Conservation (phyloP, 2,329 filamentous ascomycete species). For the Colletotrichum coccodes region DNA sequence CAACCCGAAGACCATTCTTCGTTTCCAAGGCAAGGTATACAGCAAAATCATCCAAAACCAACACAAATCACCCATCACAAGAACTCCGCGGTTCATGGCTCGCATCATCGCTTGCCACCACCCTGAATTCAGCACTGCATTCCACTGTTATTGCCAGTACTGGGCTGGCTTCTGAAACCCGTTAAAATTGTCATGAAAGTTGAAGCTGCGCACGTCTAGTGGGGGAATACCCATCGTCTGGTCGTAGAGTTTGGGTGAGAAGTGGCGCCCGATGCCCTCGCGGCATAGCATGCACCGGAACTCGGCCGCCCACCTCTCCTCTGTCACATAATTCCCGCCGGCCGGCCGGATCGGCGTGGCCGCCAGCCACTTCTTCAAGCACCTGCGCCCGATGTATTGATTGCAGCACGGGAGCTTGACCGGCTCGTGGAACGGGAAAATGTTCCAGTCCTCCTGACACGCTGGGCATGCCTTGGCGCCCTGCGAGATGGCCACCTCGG, state of each 20-base stretch:
- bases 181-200: neutral
- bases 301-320: neutral
- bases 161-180: neutral
- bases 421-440: constrained; percentile 18
- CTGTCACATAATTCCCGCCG: neutral
- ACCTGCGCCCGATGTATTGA: constrained; percentile 10
- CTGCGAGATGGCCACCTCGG: neutral
- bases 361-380: constrained; percentile 20
- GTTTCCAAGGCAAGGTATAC: no score
- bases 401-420: constrained; percentile 19
- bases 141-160: neutral
- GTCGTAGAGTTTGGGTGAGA: neutral
- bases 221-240: neutral
- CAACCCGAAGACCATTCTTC: no score
- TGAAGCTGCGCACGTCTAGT: neutral
- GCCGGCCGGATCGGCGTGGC: neutral
- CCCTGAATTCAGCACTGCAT: neutral
- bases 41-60: no score
- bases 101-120: no score
- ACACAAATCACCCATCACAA: no score
- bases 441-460: constrained; percentile 7
- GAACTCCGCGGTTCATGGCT: no score
- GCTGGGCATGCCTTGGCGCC: neutral
- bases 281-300: constrained; percentile 18
- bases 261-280: neutral